phyloP scores from a whole-genome alignment of 208 protist species.

The Trypanosoma lewisi region DNA sequence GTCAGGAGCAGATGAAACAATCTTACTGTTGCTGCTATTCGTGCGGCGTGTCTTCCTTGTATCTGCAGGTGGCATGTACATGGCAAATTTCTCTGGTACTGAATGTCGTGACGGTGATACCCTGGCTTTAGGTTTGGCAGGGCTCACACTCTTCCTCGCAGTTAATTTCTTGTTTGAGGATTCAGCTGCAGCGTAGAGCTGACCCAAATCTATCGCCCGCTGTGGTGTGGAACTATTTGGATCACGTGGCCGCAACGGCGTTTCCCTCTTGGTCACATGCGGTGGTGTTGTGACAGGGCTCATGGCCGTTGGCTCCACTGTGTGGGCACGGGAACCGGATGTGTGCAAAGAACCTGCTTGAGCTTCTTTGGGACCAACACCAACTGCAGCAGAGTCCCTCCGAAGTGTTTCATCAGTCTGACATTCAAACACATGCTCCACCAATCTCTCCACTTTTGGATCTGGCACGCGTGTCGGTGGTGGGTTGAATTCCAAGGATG shows the following conservation, averaged over 20 bases:
- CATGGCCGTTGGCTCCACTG: not conserved
- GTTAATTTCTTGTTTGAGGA: not conserved
- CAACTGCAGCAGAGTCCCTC: not conserved
- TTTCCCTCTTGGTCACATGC: not conserved
- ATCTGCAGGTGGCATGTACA: conserved; percentile 29
- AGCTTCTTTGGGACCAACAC: not conserved
- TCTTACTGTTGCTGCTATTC: not conserved
- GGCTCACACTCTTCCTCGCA: not conserved
- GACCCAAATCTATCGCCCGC: conserved; percentile 5
- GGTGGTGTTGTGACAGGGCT: not conserved
- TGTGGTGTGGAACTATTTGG: not conserved
- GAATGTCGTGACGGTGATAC: not conserved
- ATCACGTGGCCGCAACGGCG: not conserved
- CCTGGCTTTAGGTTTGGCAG: not conserved
- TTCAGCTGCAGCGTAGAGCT: conserved; percentile 12
- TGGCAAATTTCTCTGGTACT: conserved; percentile 30
- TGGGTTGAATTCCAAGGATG: not conserved
- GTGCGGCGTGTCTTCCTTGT: not conserved
- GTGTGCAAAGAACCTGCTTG: not conserved
- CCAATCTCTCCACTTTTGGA: not conserved
- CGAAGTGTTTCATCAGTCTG: conserved; percentile 8
- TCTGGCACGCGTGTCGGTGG: not conserved
- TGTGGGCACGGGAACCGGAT: not conserved
- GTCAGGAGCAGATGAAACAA: not conserved
- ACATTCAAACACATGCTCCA: conserved; percentile 2